Percentiles rank a stretch among this genome's conserved stretches.
Conservation (phyloP, 208 protist genomes). For the Herpetomonas samuelpessoai region DNA sequence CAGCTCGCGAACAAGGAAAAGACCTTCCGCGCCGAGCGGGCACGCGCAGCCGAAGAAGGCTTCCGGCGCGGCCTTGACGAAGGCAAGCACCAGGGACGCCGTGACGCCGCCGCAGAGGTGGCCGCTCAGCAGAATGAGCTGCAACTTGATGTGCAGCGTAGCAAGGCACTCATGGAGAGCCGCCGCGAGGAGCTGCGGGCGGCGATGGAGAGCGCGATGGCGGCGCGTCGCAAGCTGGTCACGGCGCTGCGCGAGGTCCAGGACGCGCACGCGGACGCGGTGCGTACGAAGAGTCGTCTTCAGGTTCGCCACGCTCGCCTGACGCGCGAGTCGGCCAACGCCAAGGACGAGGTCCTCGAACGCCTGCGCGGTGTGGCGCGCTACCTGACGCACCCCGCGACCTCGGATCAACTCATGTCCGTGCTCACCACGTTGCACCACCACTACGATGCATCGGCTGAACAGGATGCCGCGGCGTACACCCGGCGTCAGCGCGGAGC, state of each 20-base stretch:
- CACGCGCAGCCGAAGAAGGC: slow-evolving; percentile 50
- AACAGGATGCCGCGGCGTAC: neutral
- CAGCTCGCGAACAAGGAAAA: slow-evolving; percentile 57
- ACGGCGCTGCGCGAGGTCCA: slow-evolving; percentile 21
- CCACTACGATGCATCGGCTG: neutral
- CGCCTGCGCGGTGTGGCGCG: slow-evolving; percentile 29
- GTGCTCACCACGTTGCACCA: slow-evolving; percentile 14
- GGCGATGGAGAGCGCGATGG: slow-evolving; percentile 44
- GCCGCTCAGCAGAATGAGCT: slow-evolving; percentile 51
- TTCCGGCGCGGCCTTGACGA: slow-evolving; percentile 49
- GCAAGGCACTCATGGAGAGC: slow-evolving; percentile 39
- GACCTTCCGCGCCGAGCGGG: slow-evolving; percentile 44
- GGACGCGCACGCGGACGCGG: slow-evolving; percentile 13
- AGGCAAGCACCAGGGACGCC: slow-evolving; percentile 43
- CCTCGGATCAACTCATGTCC: slow-evolving; percentile 19
- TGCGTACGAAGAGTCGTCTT: slow-evolving; percentile 21
- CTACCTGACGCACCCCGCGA: slow-evolving; percentile 30
- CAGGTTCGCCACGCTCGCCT: slow-evolving; percentile 18
- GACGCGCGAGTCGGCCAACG: slow-evolving; percentile 20
- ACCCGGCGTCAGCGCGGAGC: too few relatives aligned
- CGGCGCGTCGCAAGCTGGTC: slow-evolving; percentile 30
- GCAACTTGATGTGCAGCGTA: slow-evolving; percentile 48
- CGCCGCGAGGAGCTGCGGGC: slow-evolving; percentile 52
- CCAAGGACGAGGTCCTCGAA: slow-evolving; percentile 22
- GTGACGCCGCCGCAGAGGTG: slow-evolving; percentile 35